Evolutionary conservation across 108 stramenopile genomes (phyloP), one percentile per base, ranked within the genome.

Genomic region (Nitzschia inconspicua): DNA sequence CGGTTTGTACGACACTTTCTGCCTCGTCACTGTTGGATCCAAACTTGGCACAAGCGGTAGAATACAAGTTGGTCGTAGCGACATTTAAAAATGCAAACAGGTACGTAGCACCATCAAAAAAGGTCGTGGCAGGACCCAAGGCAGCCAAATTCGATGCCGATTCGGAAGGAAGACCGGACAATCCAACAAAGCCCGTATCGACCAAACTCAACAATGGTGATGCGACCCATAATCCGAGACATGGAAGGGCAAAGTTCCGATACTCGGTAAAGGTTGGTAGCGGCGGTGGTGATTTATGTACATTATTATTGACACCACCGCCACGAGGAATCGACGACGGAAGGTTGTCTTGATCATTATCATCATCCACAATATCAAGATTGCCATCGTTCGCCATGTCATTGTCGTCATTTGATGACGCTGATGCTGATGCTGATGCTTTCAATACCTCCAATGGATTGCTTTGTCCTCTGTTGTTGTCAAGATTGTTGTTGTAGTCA

Each of bases 81-180:
- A 94, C 88, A 66, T 94, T 94, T 43, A 94, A 46, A 65, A 94
- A 94, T 1, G 87, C 85, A 70, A 90, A 94, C 16, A 90, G 57
- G 53, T 87, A 94, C 52, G 83, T 82, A 9, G 88, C 83, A 16
- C 92, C 92, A 49, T 94, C 92, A 39, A 89, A 82, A 51, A 94
- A 88, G 7, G 92, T 90, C 13, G 88, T 89, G 54, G 88, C 89
- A 3, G 92, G 92, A 0, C 70, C 70, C 47, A 54, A 72, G 51
- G 70, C 72, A 47, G 60, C 86, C 66, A 69, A 56, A 34, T 68
- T 55, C 11, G 34, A 20, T 23, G 65, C 86, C 32, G 60, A 83
- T 31, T 28, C 57, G 32, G 66, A 66, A 20, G 66, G 62, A 37
- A 50, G 59, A 50, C 79, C 84, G 5, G 78, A 75, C 3, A 94